Percentiles rank a stretch among this genome's conserved stretches.
phyloP scores from a whole-genome alignment of 805 yeast species.

The Vanderwaltozyma verrucispora region DNA sequence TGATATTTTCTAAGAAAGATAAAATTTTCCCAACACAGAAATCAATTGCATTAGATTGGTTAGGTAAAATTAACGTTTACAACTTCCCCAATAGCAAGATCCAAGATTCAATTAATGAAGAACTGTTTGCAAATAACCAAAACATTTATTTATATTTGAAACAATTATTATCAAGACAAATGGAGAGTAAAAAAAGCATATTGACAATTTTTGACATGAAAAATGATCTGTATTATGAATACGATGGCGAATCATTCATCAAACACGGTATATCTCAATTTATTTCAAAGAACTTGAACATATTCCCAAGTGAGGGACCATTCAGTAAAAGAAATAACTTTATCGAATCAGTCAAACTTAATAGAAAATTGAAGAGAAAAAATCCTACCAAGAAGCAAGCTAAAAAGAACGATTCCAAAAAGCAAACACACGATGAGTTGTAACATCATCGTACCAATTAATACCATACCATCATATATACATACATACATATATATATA shows the following conservation, averaged over 20 bases:
- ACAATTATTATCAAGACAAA: constrained; percentile 7
- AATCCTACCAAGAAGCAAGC: constrained; percentile 3
- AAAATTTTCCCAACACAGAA: constrained; percentile 47
- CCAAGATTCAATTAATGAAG: no score
- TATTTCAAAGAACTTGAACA: constrained; percentile 8
- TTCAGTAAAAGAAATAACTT: constrained; percentile 17
- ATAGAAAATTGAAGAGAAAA: no score
- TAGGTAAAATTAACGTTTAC: constrained; percentile 41
- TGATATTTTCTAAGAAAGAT: constrained; percentile 44
- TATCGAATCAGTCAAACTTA: constrained; percentile 6
- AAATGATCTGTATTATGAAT: constrained; percentile 12
- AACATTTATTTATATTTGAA: constrained; percentile 13
- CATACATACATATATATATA: not conserved
- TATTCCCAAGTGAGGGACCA: constrained; percentile 27
- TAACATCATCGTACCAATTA: not conserved
- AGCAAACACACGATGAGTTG: constrained; percentile 7
- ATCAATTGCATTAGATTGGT: constrained; percentile 60
- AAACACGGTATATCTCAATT: constrained; percentile 19
- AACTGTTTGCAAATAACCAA: constrained; percentile 16
- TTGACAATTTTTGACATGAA: constrained; percentile 17
- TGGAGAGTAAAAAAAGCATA: constrained; percentile 8
- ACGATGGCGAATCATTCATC: constrained; percentile 12
- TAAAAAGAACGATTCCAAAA: not conserved
- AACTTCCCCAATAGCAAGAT: constrained; percentile 27
- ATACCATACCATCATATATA: not conserved